These are phyloP conservation scores for Monilinia laxa DNA, from an alignment of 2,329 filamentous ascomycete species.

Conservation along the genomic window DNA sequence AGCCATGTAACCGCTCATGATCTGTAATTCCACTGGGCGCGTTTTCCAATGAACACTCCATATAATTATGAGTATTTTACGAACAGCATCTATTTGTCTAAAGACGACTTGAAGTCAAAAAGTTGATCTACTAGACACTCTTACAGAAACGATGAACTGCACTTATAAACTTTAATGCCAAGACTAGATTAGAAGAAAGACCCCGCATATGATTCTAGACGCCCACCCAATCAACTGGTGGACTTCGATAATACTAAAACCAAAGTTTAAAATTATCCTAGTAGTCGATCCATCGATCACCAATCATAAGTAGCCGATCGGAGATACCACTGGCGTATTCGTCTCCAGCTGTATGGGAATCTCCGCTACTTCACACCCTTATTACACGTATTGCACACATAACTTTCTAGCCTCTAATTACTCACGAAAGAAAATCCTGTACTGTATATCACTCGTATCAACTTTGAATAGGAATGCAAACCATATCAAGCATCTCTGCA, in stretches of 20 bases:
- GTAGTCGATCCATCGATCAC: not conserved
- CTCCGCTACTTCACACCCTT: not conserved
- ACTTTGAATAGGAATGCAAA: not conserved
- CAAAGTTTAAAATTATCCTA: not conserved
- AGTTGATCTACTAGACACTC: not conserved
- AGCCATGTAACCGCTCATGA: not conserved
- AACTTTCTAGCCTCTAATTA: too few relatives aligned
- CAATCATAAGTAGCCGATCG: not conserved
- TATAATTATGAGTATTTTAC: not conserved
- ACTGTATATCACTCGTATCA: too few relatives aligned
- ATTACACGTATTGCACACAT: too few relatives aligned
- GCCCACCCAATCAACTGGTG: not conserved
- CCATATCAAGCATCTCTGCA: not conserved
- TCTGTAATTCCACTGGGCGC: not conserved
- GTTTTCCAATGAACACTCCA: not conserved
- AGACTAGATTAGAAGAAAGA: not conserved
- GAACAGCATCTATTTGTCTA: not conserved
- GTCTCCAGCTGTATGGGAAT: not conserved
- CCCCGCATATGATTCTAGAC: not conserved
- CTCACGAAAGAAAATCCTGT: too few relatives aligned
- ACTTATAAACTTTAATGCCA: not conserved
- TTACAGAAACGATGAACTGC: not conserved
- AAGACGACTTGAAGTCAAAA: not conserved
- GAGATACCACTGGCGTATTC: not conserved
- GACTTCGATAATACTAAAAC: too few relatives aligned